Evolutionary conservation across 83 land plant genomes (phyloP).

Genomic region (Diphasiastrum complanatum): DNA sequence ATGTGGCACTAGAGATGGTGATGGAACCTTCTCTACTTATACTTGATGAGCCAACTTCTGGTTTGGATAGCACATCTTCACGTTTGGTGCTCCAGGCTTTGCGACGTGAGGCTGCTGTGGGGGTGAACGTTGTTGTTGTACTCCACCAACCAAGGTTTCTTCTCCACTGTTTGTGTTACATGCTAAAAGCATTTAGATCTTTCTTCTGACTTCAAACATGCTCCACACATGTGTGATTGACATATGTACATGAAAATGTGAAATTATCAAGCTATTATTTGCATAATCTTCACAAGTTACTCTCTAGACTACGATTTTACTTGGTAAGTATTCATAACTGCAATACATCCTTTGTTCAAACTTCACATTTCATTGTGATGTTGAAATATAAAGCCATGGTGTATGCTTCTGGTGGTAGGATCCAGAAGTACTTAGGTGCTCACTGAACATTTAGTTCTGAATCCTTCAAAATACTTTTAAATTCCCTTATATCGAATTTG

Average conservation of each 20-base stretch:
- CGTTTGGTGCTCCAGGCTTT: constrained; percentile 81
- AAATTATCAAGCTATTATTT: too few species aligned
- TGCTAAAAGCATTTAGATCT: too few species aligned
- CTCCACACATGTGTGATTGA: too few species aligned
- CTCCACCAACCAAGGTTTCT: constrained; percentile 95
- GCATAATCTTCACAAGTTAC: too few species aligned
- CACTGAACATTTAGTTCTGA: neutral
- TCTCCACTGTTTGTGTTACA: neutral
- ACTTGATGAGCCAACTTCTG: constrained; percentile 97
- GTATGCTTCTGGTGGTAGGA: neutral
- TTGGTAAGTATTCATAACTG: neutral
- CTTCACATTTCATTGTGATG: too few species aligned
- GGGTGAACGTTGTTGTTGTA: constrained; percentile 84
- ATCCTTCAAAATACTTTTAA: neutral
- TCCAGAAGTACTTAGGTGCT: neutral
- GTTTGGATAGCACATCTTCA: constrained; percentile 95
- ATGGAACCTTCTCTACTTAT: constrained; percentile 95
- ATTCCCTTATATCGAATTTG: neutral
- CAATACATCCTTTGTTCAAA: neutral
- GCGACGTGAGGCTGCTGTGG: constrained; percentile 79
- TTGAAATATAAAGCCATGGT: neutral
- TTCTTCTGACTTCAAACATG: neutral
- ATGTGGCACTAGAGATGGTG: constrained; percentile 96
- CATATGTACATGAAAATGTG: too few species aligned
- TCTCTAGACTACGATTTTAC: too few species aligned